Evolutionary conservation across 352 stramenopile genomes (phyloP).

Genomic region (Hyaloperonospora arabidopsidis): DNA sequence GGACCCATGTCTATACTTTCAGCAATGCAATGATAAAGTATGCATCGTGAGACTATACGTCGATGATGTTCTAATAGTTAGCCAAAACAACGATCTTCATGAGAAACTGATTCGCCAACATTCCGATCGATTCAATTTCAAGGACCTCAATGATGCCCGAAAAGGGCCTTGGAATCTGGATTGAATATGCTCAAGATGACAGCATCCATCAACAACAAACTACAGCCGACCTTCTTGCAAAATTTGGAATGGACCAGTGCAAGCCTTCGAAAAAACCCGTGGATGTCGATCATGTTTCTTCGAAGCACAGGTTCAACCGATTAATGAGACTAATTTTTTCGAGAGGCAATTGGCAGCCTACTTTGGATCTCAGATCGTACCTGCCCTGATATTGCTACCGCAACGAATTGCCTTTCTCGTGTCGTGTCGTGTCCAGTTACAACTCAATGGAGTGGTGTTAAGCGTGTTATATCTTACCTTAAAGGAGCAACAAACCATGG

Average conservation of each 20-base stretch:
- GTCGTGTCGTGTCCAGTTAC: constrained; percentile 4
- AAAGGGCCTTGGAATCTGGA: constrained; percentile 11
- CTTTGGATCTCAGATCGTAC: constrained; percentile 14
- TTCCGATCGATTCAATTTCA: constrained; percentile 4
- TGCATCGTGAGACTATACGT: neutral
- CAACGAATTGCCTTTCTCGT: constrained; percentile 7
- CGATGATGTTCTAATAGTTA: neutral
- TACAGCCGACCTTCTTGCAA: constrained; percentile 3
- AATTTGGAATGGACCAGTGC: constrained; percentile 6
- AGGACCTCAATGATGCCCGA: constrained; percentile 6
- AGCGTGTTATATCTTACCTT: neutral
- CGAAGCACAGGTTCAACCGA: neutral
- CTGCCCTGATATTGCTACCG: constrained; percentile 4
- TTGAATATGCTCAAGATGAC: neutral
- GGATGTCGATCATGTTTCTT: constrained; percentile 5
- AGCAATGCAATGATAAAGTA: neutral
- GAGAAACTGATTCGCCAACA: neutral
- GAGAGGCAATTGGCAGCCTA: constrained; percentile 1
- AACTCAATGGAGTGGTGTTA: constrained; percentile 6
- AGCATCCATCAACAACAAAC: constrained; percentile 8
- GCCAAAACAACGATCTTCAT: neutral
- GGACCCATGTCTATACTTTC: neutral
- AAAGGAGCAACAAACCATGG: neutral
- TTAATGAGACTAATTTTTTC: constrained; percentile 1
- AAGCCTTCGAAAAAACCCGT: constrained; percentile 1